These are phyloP conservation scores for Ceratocystis diversiconidia DNA, from an alignment of 2,329 filamentous ascomycete genomes.

Conservation along the genomic window DNA sequence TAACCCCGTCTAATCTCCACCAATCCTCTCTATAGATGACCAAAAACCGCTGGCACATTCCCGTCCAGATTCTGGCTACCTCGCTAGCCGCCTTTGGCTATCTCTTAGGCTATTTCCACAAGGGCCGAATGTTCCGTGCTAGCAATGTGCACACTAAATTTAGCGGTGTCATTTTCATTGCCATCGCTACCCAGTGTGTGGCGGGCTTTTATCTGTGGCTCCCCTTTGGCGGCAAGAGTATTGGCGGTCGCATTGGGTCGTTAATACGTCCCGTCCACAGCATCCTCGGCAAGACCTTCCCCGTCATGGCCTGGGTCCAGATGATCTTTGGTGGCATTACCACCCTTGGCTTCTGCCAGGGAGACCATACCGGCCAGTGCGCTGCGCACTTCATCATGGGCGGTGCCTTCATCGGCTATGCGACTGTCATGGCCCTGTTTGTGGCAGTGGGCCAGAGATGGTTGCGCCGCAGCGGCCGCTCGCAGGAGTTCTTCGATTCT, in stretches of 20 bases:
- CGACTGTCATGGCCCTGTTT: constrained; percentile 71
- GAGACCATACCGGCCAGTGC: constrained; percentile 83
- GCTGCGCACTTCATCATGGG: constrained; percentile 98
- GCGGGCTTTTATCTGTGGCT: constrained; percentile 79
- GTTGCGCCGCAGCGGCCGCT: constrained; percentile 67
- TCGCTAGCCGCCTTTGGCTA: constrained; percentile 69
- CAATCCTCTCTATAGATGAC: constrained; percentile 47
- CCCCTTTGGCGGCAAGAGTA: constrained; percentile 64
- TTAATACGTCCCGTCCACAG: constrained; percentile 61
- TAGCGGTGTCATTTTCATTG: constrained; percentile 64
- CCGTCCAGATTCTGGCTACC: constrained; percentile 63
- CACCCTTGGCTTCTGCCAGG: constrained; percentile 79
- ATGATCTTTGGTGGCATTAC: constrained; percentile 96
- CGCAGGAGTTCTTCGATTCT: constrained; percentile 95
- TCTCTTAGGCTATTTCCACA: constrained; percentile 81
- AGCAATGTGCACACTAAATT: constrained; percentile 69
- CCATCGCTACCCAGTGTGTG: constrained; percentile 61
- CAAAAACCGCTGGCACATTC: constrained; percentile 88
- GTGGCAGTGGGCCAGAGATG: constrained; percentile 79
- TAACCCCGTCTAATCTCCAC: not conserved
- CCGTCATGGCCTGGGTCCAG: constrained; percentile 76
- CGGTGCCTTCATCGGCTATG: constrained; percentile 87
- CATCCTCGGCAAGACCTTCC: constrained; percentile 74
- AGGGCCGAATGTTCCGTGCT: constrained; percentile 67
- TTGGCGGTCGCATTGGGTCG: constrained; percentile 63